These are phyloP conservation scores for Mercurialis annua DNA, from an alignment of 345 rosid genomes.

Conservation along the genomic window DNA sequence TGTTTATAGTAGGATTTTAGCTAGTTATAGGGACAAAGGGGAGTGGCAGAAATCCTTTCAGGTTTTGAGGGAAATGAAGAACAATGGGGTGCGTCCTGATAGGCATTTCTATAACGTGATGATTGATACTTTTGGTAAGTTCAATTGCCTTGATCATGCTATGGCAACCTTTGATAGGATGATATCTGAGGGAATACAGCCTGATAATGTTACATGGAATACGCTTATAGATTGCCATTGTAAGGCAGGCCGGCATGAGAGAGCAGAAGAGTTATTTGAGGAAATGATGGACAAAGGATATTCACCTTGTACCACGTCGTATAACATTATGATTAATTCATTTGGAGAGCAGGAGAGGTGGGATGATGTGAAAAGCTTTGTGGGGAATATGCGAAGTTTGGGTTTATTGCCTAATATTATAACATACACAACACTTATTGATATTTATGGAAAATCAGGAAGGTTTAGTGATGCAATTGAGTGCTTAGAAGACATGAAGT, in stretches of 20 bases:
- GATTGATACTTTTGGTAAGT: slow-evolving; percentile 93
- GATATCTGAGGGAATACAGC: slow-evolving; percentile 74
- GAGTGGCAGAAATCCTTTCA: slow-evolving; percentile 96
- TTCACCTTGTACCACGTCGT: slow-evolving; percentile 76
- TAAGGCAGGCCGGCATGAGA: slow-evolving; percentile 64
- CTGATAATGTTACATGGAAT: slow-evolving; percentile 89
- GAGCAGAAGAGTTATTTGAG: slow-evolving; percentile 76
- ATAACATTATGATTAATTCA: slow-evolving; percentile 85
- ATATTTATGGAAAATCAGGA: slow-evolving; percentile 86
- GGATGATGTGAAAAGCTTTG: slow-evolving; percentile 68
- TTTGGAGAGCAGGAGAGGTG: slow-evolving; percentile 80
- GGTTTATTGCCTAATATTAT: slow-evolving; percentile 68
- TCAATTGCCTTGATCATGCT: slow-evolving; percentile 85
- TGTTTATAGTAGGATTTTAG: slow-evolving; percentile 75
- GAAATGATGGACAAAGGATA: slow-evolving; percentile 71
- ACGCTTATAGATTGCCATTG: slow-evolving; percentile 88
- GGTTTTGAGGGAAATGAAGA: slow-evolving; percentile 87
- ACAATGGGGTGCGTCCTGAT: slow-evolving; percentile 74
- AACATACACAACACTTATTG: slow-evolving; percentile 84
- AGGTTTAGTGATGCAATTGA: slow-evolving; percentile 81
- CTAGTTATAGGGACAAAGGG: slow-evolving; percentile 79
- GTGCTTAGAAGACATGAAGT: slow-evolving; percentile 85
- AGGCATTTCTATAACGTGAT: slow-evolving; percentile 87
- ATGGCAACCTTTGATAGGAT: slow-evolving; percentile 77
- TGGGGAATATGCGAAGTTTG: slow-evolving; percentile 59